Evolutionary conservation across 768 basidiomycete genomes (phyloP), one percentile per base, ranked within the genome.

Genomic region (Suillus bovinus): DNA sequence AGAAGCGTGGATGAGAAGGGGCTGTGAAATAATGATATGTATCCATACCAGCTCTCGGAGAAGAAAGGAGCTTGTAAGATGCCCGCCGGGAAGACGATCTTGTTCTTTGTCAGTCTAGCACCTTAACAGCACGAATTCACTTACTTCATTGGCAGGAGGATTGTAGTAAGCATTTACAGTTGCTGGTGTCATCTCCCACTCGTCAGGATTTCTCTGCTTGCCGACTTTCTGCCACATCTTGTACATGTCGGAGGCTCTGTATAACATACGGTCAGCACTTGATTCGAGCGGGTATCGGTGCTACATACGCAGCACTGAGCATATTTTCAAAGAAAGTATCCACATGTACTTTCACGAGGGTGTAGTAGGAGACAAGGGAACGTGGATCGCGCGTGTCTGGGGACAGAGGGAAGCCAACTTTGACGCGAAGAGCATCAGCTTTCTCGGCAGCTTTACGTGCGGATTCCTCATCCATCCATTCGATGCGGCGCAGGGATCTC

Each of bases 21-120:
- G 22, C 16, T 24, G 11, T 3, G 17, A 41, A 56, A 39, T 39
- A 27, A 10, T 20, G 14, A 56, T 53, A 33, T 39, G 63, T 49
- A 36, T 22, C 62, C 81, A 42, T 63, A 91, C 91, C 94, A 96
- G 60, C 86, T 80, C 58, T 84, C 79, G 5, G 84, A 84, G 80
- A 95, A 98, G 84, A 95, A 98, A 0, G 96, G 96, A 2, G 93
- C 89, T 65, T 89, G 93, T 20, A 99, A 77, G 69, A 99, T 95
- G 29, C 97, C 97, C 24, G 97, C 96, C 10, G 97, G 96, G 79
- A 99, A 98, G 24, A 94, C 93, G 58, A 96, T 94, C 89, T 93
- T 62, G 36, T 61, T 7, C 1, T 16, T 58, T 11, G 55, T 39
- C 14, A n/a, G 17, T n/a, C 16, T 13, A 53, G 42, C 2, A 4